These are phyloP conservation scores for Trichosporon ovoides DNA, from an alignment of 1,284 basidiomycete species.

Conservation along the genomic window DNA sequence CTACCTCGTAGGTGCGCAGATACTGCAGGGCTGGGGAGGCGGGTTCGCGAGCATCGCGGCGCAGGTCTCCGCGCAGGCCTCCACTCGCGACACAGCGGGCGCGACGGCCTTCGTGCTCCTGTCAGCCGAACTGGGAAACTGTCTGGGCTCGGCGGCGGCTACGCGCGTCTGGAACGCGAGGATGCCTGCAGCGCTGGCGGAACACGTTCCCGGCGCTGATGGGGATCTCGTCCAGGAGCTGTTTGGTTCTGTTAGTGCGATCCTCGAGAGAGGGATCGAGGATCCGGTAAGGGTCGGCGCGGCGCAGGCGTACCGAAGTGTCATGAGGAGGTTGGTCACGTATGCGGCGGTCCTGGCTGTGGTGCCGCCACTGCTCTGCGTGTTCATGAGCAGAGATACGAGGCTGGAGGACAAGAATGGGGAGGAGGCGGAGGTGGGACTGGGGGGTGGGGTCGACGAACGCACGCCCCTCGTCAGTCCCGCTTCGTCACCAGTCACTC, in stretches of 20 bases:
- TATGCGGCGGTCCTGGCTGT: background rate
- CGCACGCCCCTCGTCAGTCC: background rate
- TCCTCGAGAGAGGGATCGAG: slow-evolving; percentile 50
- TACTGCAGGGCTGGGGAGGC: slow-evolving; percentile 46
- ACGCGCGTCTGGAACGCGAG: slow-evolving; percentile 33
- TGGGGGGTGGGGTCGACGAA: background rate
- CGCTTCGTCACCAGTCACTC: background rate
- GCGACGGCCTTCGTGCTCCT: slow-evolving; percentile 75
- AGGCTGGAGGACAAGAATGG: background rate
- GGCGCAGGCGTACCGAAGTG: slow-evolving; percentile 49
- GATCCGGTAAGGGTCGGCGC: slow-evolving; percentile 59
- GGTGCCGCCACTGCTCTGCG: background rate
- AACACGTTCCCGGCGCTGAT: slow-evolving; percentile 31
- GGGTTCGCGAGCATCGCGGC: slow-evolving; percentile 66
- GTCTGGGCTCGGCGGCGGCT: slow-evolving; percentile 52
- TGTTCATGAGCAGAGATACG: background rate
- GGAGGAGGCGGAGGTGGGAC: background rate
- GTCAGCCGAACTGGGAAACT: slow-evolving; percentile 55
- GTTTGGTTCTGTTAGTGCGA: background rate
- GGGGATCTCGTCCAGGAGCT: slow-evolving; percentile 1
- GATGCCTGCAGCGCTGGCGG: slow-evolving; percentile 56
- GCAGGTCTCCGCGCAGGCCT: slow-evolving; percentile 72
- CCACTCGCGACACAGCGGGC: slow-evolving; percentile 70
- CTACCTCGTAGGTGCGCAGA: slow-evolving; percentile 56
- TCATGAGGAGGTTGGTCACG: slow-evolving; percentile 28